These are phyloP conservation scores for Arthroderma sp. DNA, from an alignment of 2,329 filamentous ascomycete species.

Conservation along the genomic window DNA sequence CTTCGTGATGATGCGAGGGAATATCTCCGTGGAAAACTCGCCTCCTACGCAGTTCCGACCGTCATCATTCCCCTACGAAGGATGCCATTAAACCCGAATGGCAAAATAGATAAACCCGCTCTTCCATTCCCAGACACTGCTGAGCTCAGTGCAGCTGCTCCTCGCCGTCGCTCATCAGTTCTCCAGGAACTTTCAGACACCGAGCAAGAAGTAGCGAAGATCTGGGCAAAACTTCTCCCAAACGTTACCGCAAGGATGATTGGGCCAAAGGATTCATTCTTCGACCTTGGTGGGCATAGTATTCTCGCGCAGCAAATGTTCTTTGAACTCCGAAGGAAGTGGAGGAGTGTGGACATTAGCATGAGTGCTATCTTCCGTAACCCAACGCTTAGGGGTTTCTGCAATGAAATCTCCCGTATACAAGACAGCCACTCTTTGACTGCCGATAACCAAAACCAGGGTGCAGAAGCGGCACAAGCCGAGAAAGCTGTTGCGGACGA, in stretches of 20 bases:
- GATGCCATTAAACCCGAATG: slow-evolving; percentile 72
- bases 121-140: slow-evolving; percentile 70
- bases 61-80: slow-evolving; percentile 60
- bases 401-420: slow-evolving; percentile 42
- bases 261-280: slow-evolving; percentile 53
- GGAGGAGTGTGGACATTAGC: slow-evolving; percentile 21
- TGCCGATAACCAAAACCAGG: slow-evolving; percentile 18
- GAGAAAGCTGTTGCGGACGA: slow-evolving; percentile 32
- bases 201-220: slow-evolving; percentile 54
- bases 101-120: slow-evolving; percentile 68
- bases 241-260: slow-evolving; percentile 57
- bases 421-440: slow-evolving; percentile 38
- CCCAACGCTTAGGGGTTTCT: slow-evolving; percentile 35
- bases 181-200: slow-evolving; percentile 43
- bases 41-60: slow-evolving; percentile 62
- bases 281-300: slow-evolving; percentile 69
- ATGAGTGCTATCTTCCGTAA: slow-evolving; percentile 16
- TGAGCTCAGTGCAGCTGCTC: slow-evolving; percentile 48
- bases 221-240: slow-evolving; percentile 61
- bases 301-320: slow-evolving; percentile 73
- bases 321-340: slow-evolving; percentile 53
- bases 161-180: slow-evolving; percentile 39
- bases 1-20: slow-evolving; percentile 35
- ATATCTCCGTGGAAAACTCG: slow-evolving; percentile 50
- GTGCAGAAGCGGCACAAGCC: slow-evolving; percentile 11